Evolutionary conservation across 176 grass and related monocot genomes (phyloP), one percentile per base, ranked within the genome.

Genomic region (Thinopyrum elongatum): DNA sequence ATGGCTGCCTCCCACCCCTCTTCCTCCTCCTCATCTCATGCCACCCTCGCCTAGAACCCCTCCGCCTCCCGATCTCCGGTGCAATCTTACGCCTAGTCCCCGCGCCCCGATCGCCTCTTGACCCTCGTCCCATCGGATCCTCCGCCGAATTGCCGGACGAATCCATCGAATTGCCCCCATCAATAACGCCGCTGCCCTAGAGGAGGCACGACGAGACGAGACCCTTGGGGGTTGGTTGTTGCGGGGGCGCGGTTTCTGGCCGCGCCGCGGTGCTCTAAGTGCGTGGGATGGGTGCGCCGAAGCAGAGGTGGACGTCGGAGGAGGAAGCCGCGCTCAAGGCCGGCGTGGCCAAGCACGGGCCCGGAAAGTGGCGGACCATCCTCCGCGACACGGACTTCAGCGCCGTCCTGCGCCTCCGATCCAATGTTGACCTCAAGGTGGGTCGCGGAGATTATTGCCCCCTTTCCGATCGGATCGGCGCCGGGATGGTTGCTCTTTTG

Each of bases 381-480:
- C 90, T 95, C 69, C 92, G 88, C 89, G 95, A 98, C 92, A 84
- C 91, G 25, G 93, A 94, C 67, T 98, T 98, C 89, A 95, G 91
- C 73, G 82, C 30, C 10, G 57, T 90, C 70, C 80, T 98, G 36
- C 79, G 67, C 34, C 89, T 87, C 35, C 88, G 95, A 72, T 98
- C 95, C 70, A 98, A 98, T 95, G 92, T 98, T 80, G 95, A 98
- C 85, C 95, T 98, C 80, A 98, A 95, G 93, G 95, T 98, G 62
- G 33, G 86, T 31, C 13, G 36, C 41, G 23, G 59, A 34, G 46
- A 55, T 19, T 16, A n/a, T 29, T 25, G 44, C 13, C 31, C 19
- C 65, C 28, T n/a, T 47, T 15, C 38, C 22, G 67, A 74, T 75
- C 65, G 59, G 84, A 86, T 86, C 83, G 74, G 42, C 23, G 19